Conservation (phyloP, 2,329 filamentous ascomycete species). For the Exophiala xenobiotica region DNA sequence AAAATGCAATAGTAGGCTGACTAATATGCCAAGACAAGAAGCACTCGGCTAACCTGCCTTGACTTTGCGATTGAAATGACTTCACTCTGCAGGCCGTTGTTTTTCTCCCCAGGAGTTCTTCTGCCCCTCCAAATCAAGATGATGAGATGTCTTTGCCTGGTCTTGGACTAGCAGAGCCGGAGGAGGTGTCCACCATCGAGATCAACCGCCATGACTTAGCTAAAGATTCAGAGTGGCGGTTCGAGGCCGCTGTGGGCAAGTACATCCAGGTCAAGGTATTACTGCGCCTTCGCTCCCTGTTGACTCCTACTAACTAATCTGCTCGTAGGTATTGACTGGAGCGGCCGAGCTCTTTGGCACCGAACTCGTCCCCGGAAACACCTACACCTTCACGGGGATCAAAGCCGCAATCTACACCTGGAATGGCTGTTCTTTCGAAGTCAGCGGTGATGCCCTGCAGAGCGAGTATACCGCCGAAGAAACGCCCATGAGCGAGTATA, state of each 20-base stretch:
- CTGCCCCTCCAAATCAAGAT: conserved; percentile 9
- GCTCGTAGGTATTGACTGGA: conserved; percentile 67
- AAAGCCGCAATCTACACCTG: conserved; percentile 91
- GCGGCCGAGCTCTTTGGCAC: conserved; percentile 93
- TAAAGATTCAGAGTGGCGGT: conserved; percentile 73
- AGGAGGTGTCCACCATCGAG: conserved; percentile 43
- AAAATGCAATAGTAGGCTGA: neutral
- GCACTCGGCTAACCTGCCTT: neutral
- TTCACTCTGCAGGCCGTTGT: neutral
- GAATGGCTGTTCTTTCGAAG: conserved; percentile 83
- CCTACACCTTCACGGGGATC: conserved; percentile 76
- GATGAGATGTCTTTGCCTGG: conserved; percentile 69
- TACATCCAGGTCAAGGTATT: conserved; percentile 55
- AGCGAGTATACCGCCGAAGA: conserved; percentile 72
- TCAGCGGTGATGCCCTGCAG: conserved; percentile 62
- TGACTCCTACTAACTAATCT: neutral
- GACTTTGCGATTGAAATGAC: neutral
- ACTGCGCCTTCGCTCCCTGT: neutral
- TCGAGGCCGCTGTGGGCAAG: conserved; percentile 63
- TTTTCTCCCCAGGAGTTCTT: neutral
- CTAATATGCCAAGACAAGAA: neutral
- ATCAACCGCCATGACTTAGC: conserved; percentile 55
- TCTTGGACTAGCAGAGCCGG: conserved; percentile 66
- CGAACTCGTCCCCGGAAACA: conserved; percentile 77
- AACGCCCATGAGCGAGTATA: conserved; percentile 74